Evolutionary conservation across 148 eudicot species (phyloP).

Genomic region (Chenopodium quinoa): DNA sequence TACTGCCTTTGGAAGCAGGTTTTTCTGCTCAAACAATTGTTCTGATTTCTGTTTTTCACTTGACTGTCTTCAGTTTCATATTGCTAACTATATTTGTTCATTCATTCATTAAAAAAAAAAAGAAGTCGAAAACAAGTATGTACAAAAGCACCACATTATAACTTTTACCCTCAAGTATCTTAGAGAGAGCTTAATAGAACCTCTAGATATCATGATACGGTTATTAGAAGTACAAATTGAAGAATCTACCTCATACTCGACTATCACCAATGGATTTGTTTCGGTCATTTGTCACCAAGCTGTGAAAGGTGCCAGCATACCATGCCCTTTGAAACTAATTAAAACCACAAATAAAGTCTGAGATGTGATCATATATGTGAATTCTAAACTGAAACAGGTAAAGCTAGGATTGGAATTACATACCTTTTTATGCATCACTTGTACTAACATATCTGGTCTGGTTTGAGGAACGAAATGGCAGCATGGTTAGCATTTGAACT

Average conservation of each 20-base stretch:
- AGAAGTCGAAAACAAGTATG: no score
- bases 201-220: no score
- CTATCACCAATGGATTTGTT: constrained; percentile 66
- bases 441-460: constrained; percentile 30
- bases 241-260: constrained; percentile 64
- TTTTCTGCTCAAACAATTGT: background rate
- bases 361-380: background rate
- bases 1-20: background rate
- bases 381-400: background rate
- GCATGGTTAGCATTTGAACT: constrained; percentile 30
- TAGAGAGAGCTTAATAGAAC: no score
- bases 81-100: background rate
- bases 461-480: constrained; percentile 24
- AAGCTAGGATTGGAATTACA: background rate
- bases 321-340: constrained; percentile 71
- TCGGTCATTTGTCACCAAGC: constrained; percentile 87
- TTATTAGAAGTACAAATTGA: no score
- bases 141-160: no score
- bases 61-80: background rate
- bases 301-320: constrained; percentile 93
- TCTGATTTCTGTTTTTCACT: background rate
- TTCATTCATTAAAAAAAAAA: background rate
- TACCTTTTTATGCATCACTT: constrained; percentile 45
- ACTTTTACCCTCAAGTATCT: no score
- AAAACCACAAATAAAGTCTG: constrained; percentile 13